phyloP scores from a whole-genome alignment of 2,329 filamentous ascomycete genomes.

The Orbilia blumenaviensis region DNA sequence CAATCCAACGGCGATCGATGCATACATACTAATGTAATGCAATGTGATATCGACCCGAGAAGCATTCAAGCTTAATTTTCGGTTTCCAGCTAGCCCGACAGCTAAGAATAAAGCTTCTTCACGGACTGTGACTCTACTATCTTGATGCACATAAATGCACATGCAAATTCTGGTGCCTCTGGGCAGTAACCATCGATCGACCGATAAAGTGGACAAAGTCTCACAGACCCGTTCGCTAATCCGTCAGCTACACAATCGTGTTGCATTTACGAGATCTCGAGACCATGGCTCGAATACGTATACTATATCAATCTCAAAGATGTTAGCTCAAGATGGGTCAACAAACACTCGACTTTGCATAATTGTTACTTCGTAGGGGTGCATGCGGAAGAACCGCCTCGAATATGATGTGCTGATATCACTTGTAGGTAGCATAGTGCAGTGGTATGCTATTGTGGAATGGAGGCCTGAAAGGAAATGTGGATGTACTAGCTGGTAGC shows the following conservation, averaged over 20 bases:
- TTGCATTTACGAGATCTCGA: background rate
- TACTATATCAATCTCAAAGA: slow-evolving; percentile 10
- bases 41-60: too few relatives aligned
- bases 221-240: background rate
- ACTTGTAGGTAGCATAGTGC: background rate
- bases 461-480: background rate
- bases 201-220: background rate
- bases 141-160: too few relatives aligned
- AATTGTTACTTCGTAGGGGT: background rate
- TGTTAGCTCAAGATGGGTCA: background rate
- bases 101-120: too few relatives aligned
- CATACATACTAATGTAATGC: too few relatives aligned
- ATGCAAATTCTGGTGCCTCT: too few relatives aligned
- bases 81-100: too few relatives aligned
- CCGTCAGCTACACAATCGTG: background rate
- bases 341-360: background rate
- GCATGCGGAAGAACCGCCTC: background rate
- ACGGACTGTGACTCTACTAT: too few relatives aligned
- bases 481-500: background rate
- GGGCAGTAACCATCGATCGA: too few relatives aligned
- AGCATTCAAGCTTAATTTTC: too few relatives aligned
- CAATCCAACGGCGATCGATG: too few relatives aligned
- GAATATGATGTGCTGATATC: background rate
- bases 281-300: background rate
- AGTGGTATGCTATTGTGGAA: background rate